A percentile compares a stretch with the other conserved stretches of the same genome.
phyloP scores from a whole-genome alignment of 1,139 yeast species.

The Starmera stellimalicola region DNA sequence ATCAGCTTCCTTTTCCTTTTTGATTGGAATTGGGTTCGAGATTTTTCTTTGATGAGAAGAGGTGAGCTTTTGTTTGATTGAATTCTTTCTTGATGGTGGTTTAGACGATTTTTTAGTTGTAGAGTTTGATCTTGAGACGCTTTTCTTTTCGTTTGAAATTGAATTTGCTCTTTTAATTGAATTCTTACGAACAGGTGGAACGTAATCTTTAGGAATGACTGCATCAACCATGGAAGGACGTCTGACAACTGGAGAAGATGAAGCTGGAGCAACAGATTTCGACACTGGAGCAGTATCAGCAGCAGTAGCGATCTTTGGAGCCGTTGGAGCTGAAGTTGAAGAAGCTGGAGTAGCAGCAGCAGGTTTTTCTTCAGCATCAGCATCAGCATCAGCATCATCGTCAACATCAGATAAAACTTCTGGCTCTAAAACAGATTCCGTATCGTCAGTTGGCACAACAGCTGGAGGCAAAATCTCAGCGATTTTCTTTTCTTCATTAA shows the following conservation, averaged over 20 bases:
- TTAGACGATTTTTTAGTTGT: neutral
- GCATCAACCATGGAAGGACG: constrained; percentile 4
- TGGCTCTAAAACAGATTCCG: constrained; percentile 10
- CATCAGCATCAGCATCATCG: constrained; percentile 5
- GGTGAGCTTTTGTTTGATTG: constrained; percentile 5
- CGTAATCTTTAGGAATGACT: constrained; percentile 3
- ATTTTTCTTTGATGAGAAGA: constrained; percentile 3
- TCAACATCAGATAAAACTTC: constrained; percentile 6
- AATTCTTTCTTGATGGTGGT: constrained; percentile 6
- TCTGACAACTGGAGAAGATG: constrained; percentile 1
- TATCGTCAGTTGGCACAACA: constrained; percentile 11
- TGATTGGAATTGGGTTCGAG: neutral
- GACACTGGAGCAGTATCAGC: neutral
- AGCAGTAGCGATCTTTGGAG: neutral
- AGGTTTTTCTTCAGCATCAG: constrained; percentile 10
- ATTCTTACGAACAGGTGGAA: constrained; percentile 1
- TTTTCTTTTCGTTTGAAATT: constrained; percentile 2
- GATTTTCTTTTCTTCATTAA: constrained; percentile 19
- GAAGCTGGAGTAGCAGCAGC: constrained; percentile 1
- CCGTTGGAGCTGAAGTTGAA: neutral
- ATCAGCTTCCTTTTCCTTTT: neutral
- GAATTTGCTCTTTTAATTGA: neutral
- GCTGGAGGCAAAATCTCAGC: constrained; percentile 20
- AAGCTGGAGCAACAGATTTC: neutral
- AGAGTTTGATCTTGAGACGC: neutral